Evolutionary conservation across 371 early-diverging fungal genomes (phyloP).

Genomic region (Caulochytrium protostelioides): DNA sequence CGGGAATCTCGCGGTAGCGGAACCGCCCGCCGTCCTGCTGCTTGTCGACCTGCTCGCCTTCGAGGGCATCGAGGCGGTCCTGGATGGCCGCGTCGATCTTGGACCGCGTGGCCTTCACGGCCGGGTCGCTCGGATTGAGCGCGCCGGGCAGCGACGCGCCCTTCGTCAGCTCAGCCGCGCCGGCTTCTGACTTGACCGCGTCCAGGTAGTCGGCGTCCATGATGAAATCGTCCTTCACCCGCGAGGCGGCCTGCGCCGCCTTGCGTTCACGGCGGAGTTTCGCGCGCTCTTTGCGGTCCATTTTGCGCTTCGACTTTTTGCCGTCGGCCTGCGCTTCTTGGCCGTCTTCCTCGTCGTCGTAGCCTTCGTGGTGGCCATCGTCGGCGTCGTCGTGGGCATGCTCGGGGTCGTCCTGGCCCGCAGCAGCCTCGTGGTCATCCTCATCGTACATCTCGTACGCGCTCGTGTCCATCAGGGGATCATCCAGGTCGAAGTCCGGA

Average conservation of each 20-base stretch:
- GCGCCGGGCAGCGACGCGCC: conserved; percentile 15
- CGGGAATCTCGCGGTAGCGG: conserved; percentile 60
- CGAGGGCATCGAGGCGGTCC: conserved; percentile 6
- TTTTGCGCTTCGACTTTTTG: no score
- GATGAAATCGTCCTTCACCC: conserved; percentile 43
- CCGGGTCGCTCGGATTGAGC: conserved; percentile 11
- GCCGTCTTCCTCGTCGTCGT: conserved; percentile 1
- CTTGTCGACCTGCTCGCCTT: conserved; percentile 20
- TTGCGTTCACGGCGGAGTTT: no score
- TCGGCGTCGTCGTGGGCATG: conserved; percentile 10
- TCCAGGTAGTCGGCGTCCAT: conserved; percentile 80
- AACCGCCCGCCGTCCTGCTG: conserved; percentile 59
- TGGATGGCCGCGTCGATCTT: conserved; percentile 6
- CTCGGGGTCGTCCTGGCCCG: conserved; percentile 5
- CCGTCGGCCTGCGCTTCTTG: conserved; percentile 3
- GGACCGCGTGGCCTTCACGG: conserved; percentile 6
- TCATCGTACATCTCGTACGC: no score
- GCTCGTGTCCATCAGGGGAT: background rate
- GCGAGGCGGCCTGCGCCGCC: background rate
- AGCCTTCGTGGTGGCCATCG: conserved; percentile 5
- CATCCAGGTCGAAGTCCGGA: background rate
- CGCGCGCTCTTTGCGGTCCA: no score
- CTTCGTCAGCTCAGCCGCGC: conserved; percentile 11
- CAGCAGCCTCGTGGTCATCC: conserved; percentile 32
- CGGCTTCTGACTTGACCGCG: conserved; percentile 33